Evolutionary conservation across 345 rosid species (phyloP).

Genomic region (Linum tenue): DNA sequence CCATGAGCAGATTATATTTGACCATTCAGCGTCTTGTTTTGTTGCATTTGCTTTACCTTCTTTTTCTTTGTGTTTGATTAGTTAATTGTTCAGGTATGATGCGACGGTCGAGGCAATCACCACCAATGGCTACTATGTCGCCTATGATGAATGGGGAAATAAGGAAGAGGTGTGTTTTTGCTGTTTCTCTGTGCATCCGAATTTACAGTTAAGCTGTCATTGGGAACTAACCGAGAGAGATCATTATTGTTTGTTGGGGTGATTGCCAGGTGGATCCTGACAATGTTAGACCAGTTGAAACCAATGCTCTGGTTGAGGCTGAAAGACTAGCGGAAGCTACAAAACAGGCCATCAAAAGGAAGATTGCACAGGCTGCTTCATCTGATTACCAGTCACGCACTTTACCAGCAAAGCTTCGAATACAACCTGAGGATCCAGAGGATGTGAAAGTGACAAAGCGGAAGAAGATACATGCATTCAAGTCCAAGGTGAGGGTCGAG

Average conservation of each 20-base stretch:
- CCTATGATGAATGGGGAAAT: conserved; percentile 79
- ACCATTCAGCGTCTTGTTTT: conserved; percentile 5
- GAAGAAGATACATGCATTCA: conserved; percentile 96
- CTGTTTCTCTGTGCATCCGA: background rate
- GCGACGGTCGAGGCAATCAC: conserved; percentile 72
- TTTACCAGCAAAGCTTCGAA: conserved; percentile 79
- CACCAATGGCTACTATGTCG: conserved; percentile 62
- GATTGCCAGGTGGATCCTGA: conserved; percentile 73
- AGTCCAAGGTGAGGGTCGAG: conserved; percentile 80
- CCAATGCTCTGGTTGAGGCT: conserved; percentile 74
- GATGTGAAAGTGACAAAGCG: conserved; percentile 92
- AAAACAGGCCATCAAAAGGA: conserved; percentile 81
- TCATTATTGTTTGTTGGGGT: background rate
- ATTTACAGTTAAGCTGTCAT: background rate
- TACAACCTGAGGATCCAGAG: conserved; percentile 84
- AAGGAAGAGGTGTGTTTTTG: conserved; percentile 71
- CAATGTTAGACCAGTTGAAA: conserved; percentile 62
- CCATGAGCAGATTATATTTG: conserved; percentile 4
- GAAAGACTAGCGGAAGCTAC: conserved; percentile 92
- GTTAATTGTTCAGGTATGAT: conserved; percentile 82
- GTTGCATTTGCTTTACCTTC: conserved; percentile 32
- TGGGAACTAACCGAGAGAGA: background rate
- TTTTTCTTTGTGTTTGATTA: conserved; percentile 44
- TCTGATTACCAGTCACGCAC: conserved; percentile 66
- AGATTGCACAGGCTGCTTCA: conserved; percentile 86